Evolutionary conservation across 78 protist species (phyloP).

Genomic region (Dictyostelium discoideum): dicty_2.7 NC_007088.5:1710501-1711000

Average conservation of each 20-base stretch:
- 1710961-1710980: not conserved
- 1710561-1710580: not conserved
- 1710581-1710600: no score
- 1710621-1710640: not conserved
- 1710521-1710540: not conserved
- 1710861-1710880: not conserved
- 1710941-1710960: not conserved
- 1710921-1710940: not conserved
- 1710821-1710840: not conserved
- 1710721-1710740: no score
- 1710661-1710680: not conserved
- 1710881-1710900: not conserved
- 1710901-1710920: not conserved
- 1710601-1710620: not conserved
- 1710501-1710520: not conserved
- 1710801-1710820: no score
- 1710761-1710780: no score
- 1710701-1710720: not conserved
- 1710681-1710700: not conserved
- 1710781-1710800: no score
- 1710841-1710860: not conserved
- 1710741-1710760: no score
- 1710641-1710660: not conserved
- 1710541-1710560: not conserved
- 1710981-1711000: not conserved